phyloP scores from a whole-genome alignment of 2,329 filamentous ascomycete species.

The Ceratocystis alfenasii region DNA sequence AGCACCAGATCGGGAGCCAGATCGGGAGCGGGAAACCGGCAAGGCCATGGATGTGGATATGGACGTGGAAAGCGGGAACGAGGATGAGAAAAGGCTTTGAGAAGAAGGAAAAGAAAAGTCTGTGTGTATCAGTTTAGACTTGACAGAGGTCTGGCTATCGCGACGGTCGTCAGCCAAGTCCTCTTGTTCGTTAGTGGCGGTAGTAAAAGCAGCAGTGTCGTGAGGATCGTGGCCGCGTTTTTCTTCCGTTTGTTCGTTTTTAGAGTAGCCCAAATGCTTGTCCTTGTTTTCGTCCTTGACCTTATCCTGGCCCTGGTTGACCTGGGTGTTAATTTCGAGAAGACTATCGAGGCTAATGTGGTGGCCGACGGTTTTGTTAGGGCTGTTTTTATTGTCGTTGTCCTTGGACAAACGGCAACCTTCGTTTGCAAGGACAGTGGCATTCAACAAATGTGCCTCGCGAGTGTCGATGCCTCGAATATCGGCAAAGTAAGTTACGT shows the following conservation, averaged over 20 bases:
- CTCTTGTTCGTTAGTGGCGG: not conserved
- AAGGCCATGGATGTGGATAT: conserved; percentile 11
- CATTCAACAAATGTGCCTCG: not conserved
- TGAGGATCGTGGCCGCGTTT: not conserved
- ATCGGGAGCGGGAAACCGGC: conserved; percentile 2
- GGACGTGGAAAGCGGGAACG: not conserved
- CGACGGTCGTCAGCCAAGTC: not conserved
- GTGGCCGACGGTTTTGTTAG: not conserved
- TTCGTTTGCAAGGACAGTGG: not conserved
- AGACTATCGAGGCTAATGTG: not conserved
- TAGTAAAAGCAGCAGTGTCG: not conserved
- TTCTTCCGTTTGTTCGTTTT: not conserved
- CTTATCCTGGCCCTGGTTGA: too few relatives aligned
- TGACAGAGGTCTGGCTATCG: not conserved
- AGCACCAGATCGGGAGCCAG: conserved; percentile 1
- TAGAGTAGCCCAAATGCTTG: not conserved
- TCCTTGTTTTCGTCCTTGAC: not conserved
- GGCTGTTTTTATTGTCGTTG: not conserved
- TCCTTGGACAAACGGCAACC: not conserved
- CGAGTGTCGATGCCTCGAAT: conserved; percentile 11
- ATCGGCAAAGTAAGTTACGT: conserved; percentile 16
- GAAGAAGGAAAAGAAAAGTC: not conserved
- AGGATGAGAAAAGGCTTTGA: not conserved
- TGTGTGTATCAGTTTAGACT: not conserved
- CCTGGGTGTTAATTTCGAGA: too few relatives aligned